Evolutionary conservation across 768 basidiomycete species (phyloP), one percentile per base, ranked within the genome.

Genomic region (Austroboletus eburneus): DNA sequence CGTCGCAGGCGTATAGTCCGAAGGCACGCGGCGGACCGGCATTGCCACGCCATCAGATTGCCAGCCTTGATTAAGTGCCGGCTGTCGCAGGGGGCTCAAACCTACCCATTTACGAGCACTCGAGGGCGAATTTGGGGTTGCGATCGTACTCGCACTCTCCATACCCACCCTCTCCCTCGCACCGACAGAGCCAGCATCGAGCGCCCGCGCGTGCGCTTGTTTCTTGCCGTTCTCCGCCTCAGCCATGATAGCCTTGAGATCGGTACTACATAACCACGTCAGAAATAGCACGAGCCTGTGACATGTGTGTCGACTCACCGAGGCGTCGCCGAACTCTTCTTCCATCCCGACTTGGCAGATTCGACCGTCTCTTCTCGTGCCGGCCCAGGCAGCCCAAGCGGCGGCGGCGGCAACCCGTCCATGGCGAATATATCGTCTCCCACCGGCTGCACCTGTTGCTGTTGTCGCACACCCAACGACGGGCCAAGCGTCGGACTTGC

Each of bases 221-320:
- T 42, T 57, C 45, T 55, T 64, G 24, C 49, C 62, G 14, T 57
- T 67, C 39, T 75, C 80, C 1, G 84, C 77, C 64, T 93, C 93
- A 0, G 85, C 88, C 79, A 97, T 90, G 47, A 97, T 79, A 14
- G 78, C 68, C 57, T 85, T 87, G 78, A 97, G 84, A 59, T 95
- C 89, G 12, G 83, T 79, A 20, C 87, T 92, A 50, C 9, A 50
- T 10, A 20, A 34, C n/a, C 32, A 46, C 55, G 29, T 51, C 43
- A 46, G 40, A 48, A 32, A 21, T 50, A 58, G 3, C 42, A 51
- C 16, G 27, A 55, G 22, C 16, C 44, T 45, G 43, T 39, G 45
- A 42, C 51, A 53, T 16, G 12, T 14, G 12, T 5, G 32, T 5
- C 1, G 27, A 29, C 79, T 32, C 57, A 81, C 83, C 74, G 73